Base-by-base conservation (phyloP, 257 asterid genomes). In the Forsythia viridissima region DNA sequence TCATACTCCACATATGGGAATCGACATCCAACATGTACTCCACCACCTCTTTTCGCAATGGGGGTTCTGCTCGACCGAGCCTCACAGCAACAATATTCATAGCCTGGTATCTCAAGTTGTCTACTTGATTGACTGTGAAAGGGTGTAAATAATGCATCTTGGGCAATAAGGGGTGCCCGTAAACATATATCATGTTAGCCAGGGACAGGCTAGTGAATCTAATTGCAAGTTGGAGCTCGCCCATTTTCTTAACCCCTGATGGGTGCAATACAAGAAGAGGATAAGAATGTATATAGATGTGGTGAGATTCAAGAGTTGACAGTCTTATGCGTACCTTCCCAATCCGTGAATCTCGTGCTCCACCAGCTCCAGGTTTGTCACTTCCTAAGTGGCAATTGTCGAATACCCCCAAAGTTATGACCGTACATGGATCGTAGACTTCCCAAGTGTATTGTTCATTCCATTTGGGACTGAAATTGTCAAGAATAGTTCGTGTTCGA, bases 361-460 rank as follows among this genome's bases (percentile, higher is more conserved):
- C 41, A 41, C 78, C 63, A 0, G 71, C 39, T 5, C 88, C 88
- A 4, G 80, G 48, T 72, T 75, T 87, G 7, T 52, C 83, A 42
- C 66, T 74, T 59, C 90, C 91, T 77, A 92, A 77, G 61, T 87
- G 93, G 74, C 88, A 85, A 43, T 92, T 92, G 78, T 92, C 95
- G 24, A 92, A 91, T 12, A 90, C 95, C 0, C 97, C 97, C 12
- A 92, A 68, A 8, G 96, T 91, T 42, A 92, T 66, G 0, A 92
- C 97, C 0, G 96, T 92, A 89, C 93, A 89, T 1, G 97, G 97
- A 81, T 92, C 97, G 30, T 87, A 91, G 9, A 92, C 94, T 63
- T 92, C 97, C 97, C 96, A 92, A 0, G 94, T 91, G 82, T 91
- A 91, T 70, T 91, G 96, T 80, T 92, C 95, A 44, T 92, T 92